Evolutionary conservation across 768 basidiomycete genomes (phyloP).

Genomic region (Scleroderma citrinum): DNA sequence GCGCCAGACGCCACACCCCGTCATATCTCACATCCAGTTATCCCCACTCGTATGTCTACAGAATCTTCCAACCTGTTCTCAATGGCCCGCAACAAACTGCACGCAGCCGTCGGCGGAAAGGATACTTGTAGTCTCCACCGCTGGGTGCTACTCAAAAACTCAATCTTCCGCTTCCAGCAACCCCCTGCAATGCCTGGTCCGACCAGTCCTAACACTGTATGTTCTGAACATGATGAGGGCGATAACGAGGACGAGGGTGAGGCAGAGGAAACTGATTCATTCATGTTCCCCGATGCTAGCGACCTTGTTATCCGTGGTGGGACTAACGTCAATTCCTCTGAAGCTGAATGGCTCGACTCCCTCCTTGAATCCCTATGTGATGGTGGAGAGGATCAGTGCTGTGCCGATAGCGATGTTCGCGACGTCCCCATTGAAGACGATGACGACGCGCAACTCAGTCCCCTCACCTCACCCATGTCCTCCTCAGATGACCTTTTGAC

Average conservation of each 20-base stretch:
- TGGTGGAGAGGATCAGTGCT: slow-evolving; percentile 60
- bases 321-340: slow-evolving; percentile 42
- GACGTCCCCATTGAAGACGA: slow-evolving; percentile 55
- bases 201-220: slow-evolving; percentile 22
- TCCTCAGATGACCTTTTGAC: slow-evolving; percentile 69
- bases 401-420: slow-evolving; percentile 38
- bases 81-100: slow-evolving; percentile 72
- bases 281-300: slow-evolving; percentile 78
- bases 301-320: slow-evolving; percentile 38
- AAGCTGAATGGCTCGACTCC: slow-evolving; percentile 80
- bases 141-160: slow-evolving; percentile 87
- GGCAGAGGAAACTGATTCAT: slow-evolving; percentile 51
- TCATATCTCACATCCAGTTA: slow-evolving; percentile 2
- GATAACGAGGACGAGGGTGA: slow-evolving; percentile 43
- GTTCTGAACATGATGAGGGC: slow-evolving; percentile 31
- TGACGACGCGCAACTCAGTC: slow-evolving; percentile 51
- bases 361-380: slow-evolving; percentile 69
- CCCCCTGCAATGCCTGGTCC: slow-evolving; percentile 20
- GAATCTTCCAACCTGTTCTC: slow-evolving; percentile 46
- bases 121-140: slow-evolving; percentile 75
- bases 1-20: slow-evolving; percentile 14
- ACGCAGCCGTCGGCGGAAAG: slow-evolving; percentile 52
- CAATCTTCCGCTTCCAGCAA: slow-evolving; percentile 51
- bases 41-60: slow-evolving; percentile 39
- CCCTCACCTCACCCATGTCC: slow-evolving; percentile 62